Base-by-base conservation (phyloP, 768 basidiomycete genomes). In the Lanmaoa pseudosensibilis region DNA sequence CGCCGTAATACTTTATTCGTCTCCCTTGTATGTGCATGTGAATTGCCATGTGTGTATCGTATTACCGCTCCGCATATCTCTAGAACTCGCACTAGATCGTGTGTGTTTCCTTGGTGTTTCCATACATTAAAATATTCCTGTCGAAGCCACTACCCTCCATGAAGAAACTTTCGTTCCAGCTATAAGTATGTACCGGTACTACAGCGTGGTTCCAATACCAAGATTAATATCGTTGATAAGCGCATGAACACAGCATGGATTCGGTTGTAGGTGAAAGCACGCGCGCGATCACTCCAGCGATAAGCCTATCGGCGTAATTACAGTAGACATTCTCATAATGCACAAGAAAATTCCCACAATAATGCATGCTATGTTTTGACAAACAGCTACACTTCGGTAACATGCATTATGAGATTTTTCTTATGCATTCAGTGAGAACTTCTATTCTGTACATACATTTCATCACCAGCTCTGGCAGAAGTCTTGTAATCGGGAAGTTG, bases 1-100 rank as follows among this genome's bases (percentile, higher is more conserved):
- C 2, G 6, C 18, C 11, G 48, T 34, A 8, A 13, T 32, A 12
- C 27, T 30, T 27, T 70, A 69, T 23, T 65, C 63, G 16, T 77
- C 75, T 23, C 66, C 55, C 32, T 60, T 25, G 37, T 23, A 18
- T 39, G 27, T 25, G 37, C n/a, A 18, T 39, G 27, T 27, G 27
- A 32, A 15, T 3, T 15, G 9, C n/a, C 49, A 12, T n/a, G 25
- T 25, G 30, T 52, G 18, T 30, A 47, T 34, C 32, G 12, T 27
- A 36, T 37, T 19, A 33, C 25, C 33, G 36, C 16, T 33, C n/a
- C 33, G 15, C n/a, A 25, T n/a, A 19, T 12, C 40, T 45, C 10
- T 5, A 4, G 23, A 25, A n/a, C 23, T n/a, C 39, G n/a, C 18
- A 27, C 27, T 27, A 27, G 27, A 27, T 27, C 6, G 27, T 27